A percentile compares a stretch with the other conserved stretches of the same genome.
Conservation (phyloP, 2,329 filamentous ascomycete species). For the Chaetomium globosum region DNA sequence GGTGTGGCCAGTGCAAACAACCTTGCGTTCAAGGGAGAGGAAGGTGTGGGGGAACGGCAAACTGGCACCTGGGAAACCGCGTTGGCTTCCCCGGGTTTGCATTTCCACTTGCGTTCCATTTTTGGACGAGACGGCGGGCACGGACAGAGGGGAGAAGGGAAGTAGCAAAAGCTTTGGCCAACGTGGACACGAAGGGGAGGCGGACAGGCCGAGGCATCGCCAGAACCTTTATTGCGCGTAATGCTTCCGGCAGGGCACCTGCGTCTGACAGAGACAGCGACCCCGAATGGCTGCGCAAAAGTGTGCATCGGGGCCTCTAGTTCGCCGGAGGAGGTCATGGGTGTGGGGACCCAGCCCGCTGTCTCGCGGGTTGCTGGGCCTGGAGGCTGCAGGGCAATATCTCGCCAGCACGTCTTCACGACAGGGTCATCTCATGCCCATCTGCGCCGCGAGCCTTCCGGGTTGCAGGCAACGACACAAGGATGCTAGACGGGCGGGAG, state of each 20-base stretch:
- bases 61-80: neutral
- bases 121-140: constrained; percentile 7
- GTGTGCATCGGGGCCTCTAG: constrained; percentile 31
- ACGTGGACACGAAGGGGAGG: constrained; percentile 14
- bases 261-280: constrained; percentile 31
- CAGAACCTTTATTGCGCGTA: constrained; percentile 35
- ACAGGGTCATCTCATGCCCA: neutral
- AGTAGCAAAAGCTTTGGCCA: neutral
- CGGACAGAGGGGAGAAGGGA: neutral
- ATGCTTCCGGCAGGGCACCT: constrained; percentile 39
- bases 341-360: constrained; percentile 31
- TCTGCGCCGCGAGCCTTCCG: constrained; percentile 20
- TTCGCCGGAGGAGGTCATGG: constrained; percentile 32
- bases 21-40: constrained; percentile 8
- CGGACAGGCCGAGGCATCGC: constrained; percentile 2
- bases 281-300: constrained; percentile 26
- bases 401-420: constrained; percentile 24
- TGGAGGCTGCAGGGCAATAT: constrained; percentile 25
- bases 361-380: constrained; percentile 26
- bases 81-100: constrained; percentile 8
- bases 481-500: constrained; percentile 31
- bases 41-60: constrained; percentile 16
- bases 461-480: constrained; percentile 34
- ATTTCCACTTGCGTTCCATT: constrained; percentile 13
- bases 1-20: constrained; percentile 24